Percentiles rank a stretch among this genome's conserved stretches.
Conservation (phyloP, 2,329 filamentous ascomycete species). For the Alternaria arborescens region DNA sequence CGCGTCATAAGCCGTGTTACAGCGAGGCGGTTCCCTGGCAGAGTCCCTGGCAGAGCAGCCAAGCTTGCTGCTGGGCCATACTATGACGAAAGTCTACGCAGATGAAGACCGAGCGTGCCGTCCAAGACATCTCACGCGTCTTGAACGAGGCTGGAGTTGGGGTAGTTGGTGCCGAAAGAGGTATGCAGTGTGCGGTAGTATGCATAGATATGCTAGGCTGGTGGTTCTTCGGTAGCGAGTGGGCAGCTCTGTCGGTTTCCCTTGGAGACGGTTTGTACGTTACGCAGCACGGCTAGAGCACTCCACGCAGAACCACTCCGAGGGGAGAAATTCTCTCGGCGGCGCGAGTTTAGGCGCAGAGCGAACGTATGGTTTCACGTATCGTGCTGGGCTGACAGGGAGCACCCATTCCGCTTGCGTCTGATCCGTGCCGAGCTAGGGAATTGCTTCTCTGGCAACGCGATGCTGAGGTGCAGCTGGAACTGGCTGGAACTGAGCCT, state of each 20-base stretch:
- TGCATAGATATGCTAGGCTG: neutral
- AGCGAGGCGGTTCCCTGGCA: constrained; percentile 42
- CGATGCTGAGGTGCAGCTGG: constrained; percentile 24
- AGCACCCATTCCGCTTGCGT: constrained; percentile 31
- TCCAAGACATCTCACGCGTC: constrained; percentile 8
- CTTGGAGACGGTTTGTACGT: constrained; percentile 37
- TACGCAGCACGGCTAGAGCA: constrained; percentile 25
- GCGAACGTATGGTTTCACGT: constrained; percentile 38
- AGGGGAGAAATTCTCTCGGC: constrained; percentile 21
- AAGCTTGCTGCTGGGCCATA: constrained; percentile 30
- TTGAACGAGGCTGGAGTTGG: constrained; percentile 14
- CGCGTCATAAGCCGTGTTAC: constrained; percentile 22
- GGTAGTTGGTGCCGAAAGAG: constrained; percentile 5
- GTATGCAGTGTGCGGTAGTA: neutral
- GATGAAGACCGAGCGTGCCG: constrained; percentile 5
- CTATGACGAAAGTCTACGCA: constrained; percentile 44
- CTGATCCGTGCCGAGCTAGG: constrained; percentile 29
- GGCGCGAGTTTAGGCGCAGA: constrained; percentile 35
- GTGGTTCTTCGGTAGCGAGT: constrained; percentile 23
- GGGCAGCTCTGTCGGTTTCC: constrained; percentile 25
- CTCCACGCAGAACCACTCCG: constrained; percentile 15
- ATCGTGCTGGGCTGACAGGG: constrained; percentile 27
- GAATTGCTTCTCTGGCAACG: constrained; percentile 35
- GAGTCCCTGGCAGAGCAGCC: constrained; percentile 23
- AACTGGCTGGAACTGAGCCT: constrained; percentile 18